Conservation (phyloP, 129 eudicot genomes). For the Dittrichia graveolens region DNA sequence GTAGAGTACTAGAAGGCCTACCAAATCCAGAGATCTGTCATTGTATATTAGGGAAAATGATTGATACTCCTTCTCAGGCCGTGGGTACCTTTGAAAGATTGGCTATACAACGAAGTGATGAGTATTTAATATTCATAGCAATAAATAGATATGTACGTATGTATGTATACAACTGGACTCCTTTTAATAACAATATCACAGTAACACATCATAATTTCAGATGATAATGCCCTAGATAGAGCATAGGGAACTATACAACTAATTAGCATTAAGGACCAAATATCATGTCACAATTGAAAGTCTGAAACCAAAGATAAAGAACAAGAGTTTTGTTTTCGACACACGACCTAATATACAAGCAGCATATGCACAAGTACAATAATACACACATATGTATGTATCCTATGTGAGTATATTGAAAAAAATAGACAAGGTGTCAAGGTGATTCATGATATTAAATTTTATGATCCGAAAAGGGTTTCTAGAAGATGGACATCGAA, state of each 20-base stretch:
- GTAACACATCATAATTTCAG: constrained; percentile 7
- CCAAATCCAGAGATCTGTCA: constrained; percentile 92
- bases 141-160: neutral
- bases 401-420: neutral
- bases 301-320: neutral
- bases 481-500: neutral
- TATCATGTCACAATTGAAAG: neutral
- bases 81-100: constrained; percentile 94
- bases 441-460: constrained; percentile 13
- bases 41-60: constrained; percentile 87
- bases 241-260: constrained; percentile 16
- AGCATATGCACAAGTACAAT: constrained; percentile 15
- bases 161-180: constrained; percentile 7
- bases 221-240: constrained; percentile 5
- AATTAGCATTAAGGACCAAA: neutral
- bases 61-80: constrained; percentile 97
- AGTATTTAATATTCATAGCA: constrained; percentile 19
- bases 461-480: constrained; percentile 22
- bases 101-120: constrained; percentile 49
- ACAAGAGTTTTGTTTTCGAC: neutral
- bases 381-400: neutral
- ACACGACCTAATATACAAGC: constrained; percentile 12
- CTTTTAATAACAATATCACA: constrained; percentile 11
- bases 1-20: constrained; percentile 39
- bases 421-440: neutral